A percentile compares a stretch with the other conserved stretches of the same genome.
These are phyloP conservation scores for Aspergillus fischeri DNA, from an alignment of 2,329 filamentous ascomycete species.

Conservation along the genomic window DNA sequence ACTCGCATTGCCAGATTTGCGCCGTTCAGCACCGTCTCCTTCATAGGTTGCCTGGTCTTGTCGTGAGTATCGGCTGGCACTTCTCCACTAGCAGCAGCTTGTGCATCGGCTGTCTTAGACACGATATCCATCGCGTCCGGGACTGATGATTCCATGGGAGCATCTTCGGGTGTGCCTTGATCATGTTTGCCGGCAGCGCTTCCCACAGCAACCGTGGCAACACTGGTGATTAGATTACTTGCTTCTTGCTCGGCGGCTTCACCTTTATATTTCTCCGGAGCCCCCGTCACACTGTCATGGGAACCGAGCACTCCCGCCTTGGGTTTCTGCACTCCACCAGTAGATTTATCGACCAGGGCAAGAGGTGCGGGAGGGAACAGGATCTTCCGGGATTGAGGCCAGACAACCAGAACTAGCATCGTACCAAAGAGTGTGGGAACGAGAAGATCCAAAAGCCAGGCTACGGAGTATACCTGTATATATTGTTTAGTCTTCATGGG, in stretches of 20 bases:
- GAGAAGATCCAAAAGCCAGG: conserved; percentile 71
- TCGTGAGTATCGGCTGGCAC: conserved; percentile 55
- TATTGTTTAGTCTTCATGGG: neutral
- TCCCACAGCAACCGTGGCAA: conserved; percentile 67
- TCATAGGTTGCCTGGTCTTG: conserved; percentile 74
- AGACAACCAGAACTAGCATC: conserved; percentile 62
- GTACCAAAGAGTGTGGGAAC: conserved; percentile 57
- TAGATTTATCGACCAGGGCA: conserved; percentile 64
- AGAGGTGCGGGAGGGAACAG: conserved; percentile 77
- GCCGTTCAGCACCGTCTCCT: conserved; percentile 70
- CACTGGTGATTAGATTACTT: conserved; percentile 70
- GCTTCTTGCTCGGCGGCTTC: conserved; percentile 82
- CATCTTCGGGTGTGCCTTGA: conserved; percentile 56
- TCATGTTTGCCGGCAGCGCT: conserved; percentile 75
- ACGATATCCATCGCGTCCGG: conserved; percentile 60
- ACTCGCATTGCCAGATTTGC: conserved; percentile 69
- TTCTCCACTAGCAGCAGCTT: conserved; percentile 50
- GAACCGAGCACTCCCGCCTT: conserved; percentile 71
- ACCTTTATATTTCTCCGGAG: conserved; percentile 76
- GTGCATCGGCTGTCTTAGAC: conserved; percentile 52
- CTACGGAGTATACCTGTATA: conserved; percentile 50
- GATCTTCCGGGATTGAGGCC: conserved; percentile 56
- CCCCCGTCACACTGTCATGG: conserved; percentile 72
- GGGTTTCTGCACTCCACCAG: conserved; percentile 73
- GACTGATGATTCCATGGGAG: conserved; percentile 49